These are phyloP conservation scores for Neurospora discreta DNA, from an alignment of 495 filamentous ascomycete genomes.

Conservation along the genomic window DNA sequence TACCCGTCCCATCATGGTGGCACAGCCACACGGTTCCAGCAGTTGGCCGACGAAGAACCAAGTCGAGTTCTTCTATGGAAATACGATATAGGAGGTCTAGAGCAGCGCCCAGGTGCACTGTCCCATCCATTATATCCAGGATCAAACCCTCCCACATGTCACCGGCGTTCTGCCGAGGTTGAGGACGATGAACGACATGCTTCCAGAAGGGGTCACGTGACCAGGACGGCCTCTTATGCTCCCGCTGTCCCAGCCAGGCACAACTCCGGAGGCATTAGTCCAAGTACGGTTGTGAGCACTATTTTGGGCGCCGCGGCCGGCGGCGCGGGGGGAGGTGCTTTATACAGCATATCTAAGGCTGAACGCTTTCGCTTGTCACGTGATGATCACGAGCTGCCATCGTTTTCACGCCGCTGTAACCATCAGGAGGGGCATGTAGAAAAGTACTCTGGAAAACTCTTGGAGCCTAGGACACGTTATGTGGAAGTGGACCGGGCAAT, in stretches of 20 bases:
- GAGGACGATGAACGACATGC: neutral
- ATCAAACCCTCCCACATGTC: neutral
- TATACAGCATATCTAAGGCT: conserved; percentile 58
- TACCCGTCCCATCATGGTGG: conserved; percentile 24
- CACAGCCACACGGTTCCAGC: conserved; percentile 20
- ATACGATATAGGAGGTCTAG: conserved; percentile 27
- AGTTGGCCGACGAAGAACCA: conserved; percentile 31
- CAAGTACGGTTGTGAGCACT: conserved; percentile 40
- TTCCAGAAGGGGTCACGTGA: neutral
- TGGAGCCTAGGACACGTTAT: conserved; percentile 23
- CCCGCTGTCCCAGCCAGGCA: conserved; percentile 21
- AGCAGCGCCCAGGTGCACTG: neutral
- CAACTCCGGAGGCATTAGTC: conserved; percentile 26
- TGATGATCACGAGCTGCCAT: conserved; percentile 25
- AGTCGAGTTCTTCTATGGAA: conserved; percentile 41
- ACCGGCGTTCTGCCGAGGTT: neutral
- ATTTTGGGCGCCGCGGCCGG: conserved; percentile 63
- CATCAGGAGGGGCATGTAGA: conserved; percentile 22
- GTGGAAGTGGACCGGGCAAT: conserved; percentile 22
- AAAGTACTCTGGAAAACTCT: neutral
- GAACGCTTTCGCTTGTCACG: conserved; percentile 37
- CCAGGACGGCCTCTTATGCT: conserved; percentile 15
- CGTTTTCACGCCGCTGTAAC: conserved; percentile 26
- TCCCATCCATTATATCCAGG: neutral
- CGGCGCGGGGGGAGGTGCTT: conserved; percentile 60